Percentiles rank a stretch among this genome's conserved stretches.
These are phyloP conservation scores for Nicotiana sylvestris DNA, from an alignment of 257 asterid species.

Conservation along the genomic window DNA sequence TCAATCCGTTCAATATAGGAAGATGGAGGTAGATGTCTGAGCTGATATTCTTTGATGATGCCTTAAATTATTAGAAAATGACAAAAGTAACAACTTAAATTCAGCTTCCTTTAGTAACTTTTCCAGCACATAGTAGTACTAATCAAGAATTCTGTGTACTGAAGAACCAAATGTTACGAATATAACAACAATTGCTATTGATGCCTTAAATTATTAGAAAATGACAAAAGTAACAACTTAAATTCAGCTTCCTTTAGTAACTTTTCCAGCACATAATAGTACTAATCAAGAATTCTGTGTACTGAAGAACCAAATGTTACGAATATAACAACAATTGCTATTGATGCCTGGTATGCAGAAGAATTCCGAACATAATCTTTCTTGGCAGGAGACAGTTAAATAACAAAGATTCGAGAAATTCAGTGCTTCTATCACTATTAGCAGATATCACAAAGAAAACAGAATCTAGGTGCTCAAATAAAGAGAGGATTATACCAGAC, in stretches of 20 bases:
- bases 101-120: background rate
- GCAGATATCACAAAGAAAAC: background rate
- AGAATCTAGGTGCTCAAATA: background rate
- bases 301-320: background rate
- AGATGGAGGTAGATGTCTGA: background rate
- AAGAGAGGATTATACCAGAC: background rate
- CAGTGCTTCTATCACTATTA: background rate
- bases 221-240: background rate
- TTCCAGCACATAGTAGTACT: background rate
- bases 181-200: background rate
- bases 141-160: background rate
- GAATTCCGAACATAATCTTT: background rate
- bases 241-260: background rate
- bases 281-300: background rate
- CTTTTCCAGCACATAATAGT: background rate
- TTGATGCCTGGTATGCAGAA: background rate
- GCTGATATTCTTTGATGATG: background rate
- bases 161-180: background rate
- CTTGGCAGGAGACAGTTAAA: background rate
- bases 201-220: background rate
- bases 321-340: background rate
- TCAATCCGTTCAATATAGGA: background rate
- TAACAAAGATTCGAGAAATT: background rate
- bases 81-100: background rate
- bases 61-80: background rate